Evolutionary conservation across 1,139 yeast species (phyloP).

Genomic region (Komagataea norvegica): DNA sequence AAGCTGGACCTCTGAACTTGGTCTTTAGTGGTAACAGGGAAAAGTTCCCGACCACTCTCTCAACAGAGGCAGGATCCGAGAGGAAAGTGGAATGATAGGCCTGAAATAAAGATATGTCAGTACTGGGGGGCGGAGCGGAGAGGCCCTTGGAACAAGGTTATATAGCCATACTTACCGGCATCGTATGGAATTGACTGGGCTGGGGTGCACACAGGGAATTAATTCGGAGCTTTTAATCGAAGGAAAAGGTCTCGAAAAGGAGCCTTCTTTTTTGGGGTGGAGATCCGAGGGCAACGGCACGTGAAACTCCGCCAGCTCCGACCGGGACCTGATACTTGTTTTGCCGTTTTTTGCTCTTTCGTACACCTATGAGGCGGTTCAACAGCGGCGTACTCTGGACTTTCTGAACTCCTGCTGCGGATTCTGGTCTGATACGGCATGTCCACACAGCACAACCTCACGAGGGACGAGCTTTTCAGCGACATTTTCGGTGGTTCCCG

Average conservation of each 20-base stretch:
- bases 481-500: conserved; percentile 29
- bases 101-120: conserved; percentile 34
- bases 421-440: conserved; percentile 9
- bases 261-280: too few relatives aligned
- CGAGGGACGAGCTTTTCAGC: conserved; percentile 28
- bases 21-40: conserved; percentile 81
- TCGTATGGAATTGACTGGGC: not conserved
- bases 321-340: not conserved
- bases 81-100: conserved; percentile 92
- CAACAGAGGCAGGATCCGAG: conserved; percentile 49
- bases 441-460: conserved; percentile 16
- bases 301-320: not conserved
- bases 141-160: too few relatives aligned
- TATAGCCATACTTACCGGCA: conserved; percentile 15
- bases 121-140: too few relatives aligned
- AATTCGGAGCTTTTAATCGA: too few relatives aligned
- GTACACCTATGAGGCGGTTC: too few relatives aligned
- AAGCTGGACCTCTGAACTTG: conserved; percentile 85
- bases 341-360: conserved; percentile 4
- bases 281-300: too few relatives aligned
- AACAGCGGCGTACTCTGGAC: too few relatives aligned
- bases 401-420: too few relatives aligned
- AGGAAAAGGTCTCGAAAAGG: too few relatives aligned
- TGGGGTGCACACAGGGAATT: too few relatives aligned
- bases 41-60: conserved; percentile 55